Base-by-base conservation (phyloP, 176 grass and related monocot species). In the Pontederia paniculata region DNA sequence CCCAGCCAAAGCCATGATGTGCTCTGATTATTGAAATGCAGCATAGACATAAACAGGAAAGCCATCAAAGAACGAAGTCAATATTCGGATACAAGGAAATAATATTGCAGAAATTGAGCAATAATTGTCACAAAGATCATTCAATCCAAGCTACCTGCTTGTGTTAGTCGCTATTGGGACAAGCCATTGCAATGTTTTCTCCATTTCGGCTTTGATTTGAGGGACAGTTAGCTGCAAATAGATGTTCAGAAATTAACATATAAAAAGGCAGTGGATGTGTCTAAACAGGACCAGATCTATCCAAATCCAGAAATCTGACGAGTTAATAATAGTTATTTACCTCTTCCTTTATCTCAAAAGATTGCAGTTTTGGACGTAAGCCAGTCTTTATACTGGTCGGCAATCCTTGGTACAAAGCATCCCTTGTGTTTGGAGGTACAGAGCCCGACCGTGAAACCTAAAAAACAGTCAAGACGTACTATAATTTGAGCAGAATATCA, bases 141-240 rank as follows among this genome's bases (percentile, higher is more conserved):
- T 18, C 47, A 41, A 64, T 15, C 9, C 5, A 1, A 8, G 10
- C n/a, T 74, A 83, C 80, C 65, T 77, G 51, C 10, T 81, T 58
- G 86, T 89, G 50, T 74, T 81, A 51, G 64, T 67, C 13, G 81
- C 86, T 53, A 89, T 73, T 55, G 81, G 86, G 2, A 69, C 20
- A 18, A 89, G 67, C 81, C 81, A 89, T 52, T 62, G 76, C 31
- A 89, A 57, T 48, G 65, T 89, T 70, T 54, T 73, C 56, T 73
- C 72, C 57, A 89, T 68, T 64, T 89, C 74, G 5, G 10, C 20
- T 57, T 55, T 70, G 42, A 84, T 69, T 50, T 73, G 57, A 48
- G 60, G 52, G 43, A 56, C 55, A 9, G 81, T 69, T 17, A 79
- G 61, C 86, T 89, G 51, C 44, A 79, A 46, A 46, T 16, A 68